Evolutionary conservation across 176 grass and related monocot genomes (phyloP), one percentile per base, ranked within the genome.

Genomic region (Guadua angustifolia): DNA sequence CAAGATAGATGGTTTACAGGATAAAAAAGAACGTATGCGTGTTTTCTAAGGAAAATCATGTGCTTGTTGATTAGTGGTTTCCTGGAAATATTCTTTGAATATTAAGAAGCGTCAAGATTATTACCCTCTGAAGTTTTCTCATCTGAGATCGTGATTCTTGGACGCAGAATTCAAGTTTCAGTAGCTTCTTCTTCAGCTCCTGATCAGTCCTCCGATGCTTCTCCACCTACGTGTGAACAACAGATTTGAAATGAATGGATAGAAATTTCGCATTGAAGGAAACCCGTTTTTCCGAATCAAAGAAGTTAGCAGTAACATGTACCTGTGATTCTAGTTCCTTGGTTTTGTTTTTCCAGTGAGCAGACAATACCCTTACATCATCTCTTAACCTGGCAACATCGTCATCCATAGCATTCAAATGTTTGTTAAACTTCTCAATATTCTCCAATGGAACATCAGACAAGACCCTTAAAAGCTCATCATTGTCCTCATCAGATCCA

Each of bases 161-260:
- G 40, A 92, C 63, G 66, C 79, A 81, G 53, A 92, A 86, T 66
- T 94, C 93, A 58, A 92, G 85, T 78, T 88, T 94, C 17, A 86
- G 36, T 39, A 92, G 69, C 78, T 75, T 90, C 71, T 82, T 87
- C 66, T 92, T 92, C 85, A 88, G 63, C 68, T 88, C 90, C 56
- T 92, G 85, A 47, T 78, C 64, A 38, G 46, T 45, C 66, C 87
- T 83, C 36, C 39, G 49, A 61, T 88, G 82, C 53, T 88, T 90
- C n/a, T 88, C 73, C 69, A 92, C 55, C 93, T 92, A 65, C 80
- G 66, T 61, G 15, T 44, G 26, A 61, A 50, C 47, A 71, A 83
- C 76, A 63, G 1, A 77, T 39, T 58, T 75, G 5, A 82, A 25
- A 44, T 39, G 19, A 74, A 56, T 57, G 32, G 8, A 66, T 50